Evolutionary conservation across 2,329 filamentous ascomycete genomes (phyloP), one percentile per base, ranked within the genome.

Genomic region (Talaromyces sp.): DNA sequence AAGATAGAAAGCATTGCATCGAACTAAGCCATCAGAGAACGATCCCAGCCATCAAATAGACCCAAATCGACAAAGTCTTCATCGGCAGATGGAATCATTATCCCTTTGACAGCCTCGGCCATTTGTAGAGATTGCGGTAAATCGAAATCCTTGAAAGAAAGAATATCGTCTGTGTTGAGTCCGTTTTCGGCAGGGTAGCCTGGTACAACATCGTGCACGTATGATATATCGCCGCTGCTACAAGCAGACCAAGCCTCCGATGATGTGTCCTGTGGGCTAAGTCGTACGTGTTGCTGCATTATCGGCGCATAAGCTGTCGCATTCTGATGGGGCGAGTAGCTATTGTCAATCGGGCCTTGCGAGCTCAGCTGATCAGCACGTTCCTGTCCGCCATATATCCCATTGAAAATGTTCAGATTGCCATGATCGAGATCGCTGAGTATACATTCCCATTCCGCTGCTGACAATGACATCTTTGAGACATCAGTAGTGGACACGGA

Each of bases 361-460:
- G 75, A 75, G 13, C 75, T 74, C 3, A 68, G 60, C 59, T 76
- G 74, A 66, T 77, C 73, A 43, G 76, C 73, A 50, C 74, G 76
- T 66, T 79, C 78, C 68, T 74, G 80, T 45, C 73, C 78, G 13
- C 76, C 78, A 59, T 83, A 82, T n/a, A 83, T 78, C 3, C 78
- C 78, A 22, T 80, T 82, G 66, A 82, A 95, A n/a, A 96, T 89
- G 72, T 94, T 96, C 62, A 88, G 87, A 68, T 89, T 85, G 0
- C 91, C 91, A 41, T 88, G 88, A 70, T 96, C 92, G 75, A 96
- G 87, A 24, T 89, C 89, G 3, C 90, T 88, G 1, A 96, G 83
- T 0, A 96, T 83, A 1, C 89, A 87, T 75, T 96, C 92, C 93
- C 92, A 96, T 70, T 95, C 91, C 0, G 87, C 82, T 9, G 88